Evolutionary conservation across 148 eudicot species (phyloP).

Genomic region (Hydrangea macrophylla): DNA sequence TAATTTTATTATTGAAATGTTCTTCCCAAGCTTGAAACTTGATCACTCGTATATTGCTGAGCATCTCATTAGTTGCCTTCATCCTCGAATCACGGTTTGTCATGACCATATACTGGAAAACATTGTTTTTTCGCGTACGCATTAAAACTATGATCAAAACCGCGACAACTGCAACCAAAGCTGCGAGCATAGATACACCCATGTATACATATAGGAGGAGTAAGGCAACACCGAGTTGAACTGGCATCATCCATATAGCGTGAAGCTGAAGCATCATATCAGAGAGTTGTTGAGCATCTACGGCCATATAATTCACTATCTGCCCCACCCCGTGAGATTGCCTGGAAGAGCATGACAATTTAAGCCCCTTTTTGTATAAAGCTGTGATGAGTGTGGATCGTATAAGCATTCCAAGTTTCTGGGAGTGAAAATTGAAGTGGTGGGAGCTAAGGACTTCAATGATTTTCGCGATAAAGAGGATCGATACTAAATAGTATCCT

Average conservation of each 20-base stretch:
- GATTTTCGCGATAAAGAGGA: conserved; percentile 18
- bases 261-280: conserved; percentile 33
- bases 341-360: conserved; percentile 27
- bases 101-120: conserved; percentile 23
- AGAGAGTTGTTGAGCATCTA: conserved; percentile 33
- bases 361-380: conserved; percentile 31
- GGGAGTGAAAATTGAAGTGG: conserved; percentile 25
- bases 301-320: conserved; percentile 43
- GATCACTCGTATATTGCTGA: conserved; percentile 31
- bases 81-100: conserved; percentile 25
- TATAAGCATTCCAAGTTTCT: conserved; percentile 32
- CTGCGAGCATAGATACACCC: conserved; percentile 15
- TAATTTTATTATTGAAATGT: conserved; percentile 27
- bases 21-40: conserved; percentile 44
- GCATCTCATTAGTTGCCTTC: conserved; percentile 30
- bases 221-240: conserved; percentile 26
- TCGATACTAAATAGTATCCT: conserved; percentile 23
- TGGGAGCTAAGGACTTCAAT: conserved; percentile 30
- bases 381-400: conserved; percentile 27
- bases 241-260: conserved; percentile 31
- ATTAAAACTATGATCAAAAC: conserved; percentile 5
- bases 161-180: conserved; percentile 9
- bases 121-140: conserved; percentile 14
- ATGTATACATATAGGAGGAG: conserved; percentile 12
- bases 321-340: conserved; percentile 38